phyloP scores from a whole-genome alignment of 2,329 filamentous ascomycete species.

The Chrysosporium keratinophilum region DNA sequence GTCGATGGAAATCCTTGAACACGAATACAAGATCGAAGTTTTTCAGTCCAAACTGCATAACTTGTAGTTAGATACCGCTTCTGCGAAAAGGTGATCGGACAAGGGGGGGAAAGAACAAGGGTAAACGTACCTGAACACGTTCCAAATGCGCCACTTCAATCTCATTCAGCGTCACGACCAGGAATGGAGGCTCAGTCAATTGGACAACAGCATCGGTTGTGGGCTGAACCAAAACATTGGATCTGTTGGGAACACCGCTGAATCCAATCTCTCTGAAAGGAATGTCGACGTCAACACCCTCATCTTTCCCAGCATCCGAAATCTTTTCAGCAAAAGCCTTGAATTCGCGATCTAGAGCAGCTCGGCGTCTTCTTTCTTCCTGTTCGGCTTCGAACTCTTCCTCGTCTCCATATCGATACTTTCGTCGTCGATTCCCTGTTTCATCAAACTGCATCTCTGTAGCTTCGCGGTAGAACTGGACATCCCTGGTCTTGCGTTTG shows the following conservation, averaged over 20 bases:
- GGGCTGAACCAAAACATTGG: constrained; percentile 89
- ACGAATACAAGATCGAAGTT: constrained; percentile 98
- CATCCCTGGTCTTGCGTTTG: constrained; percentile 98
- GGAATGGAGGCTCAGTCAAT: constrained; percentile 91
- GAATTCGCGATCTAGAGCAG: constrained; percentile 91
- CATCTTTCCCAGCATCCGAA: constrained; percentile 83
- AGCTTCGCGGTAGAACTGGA: constrained; percentile 95
- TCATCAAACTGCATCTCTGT: constrained; percentile 99
- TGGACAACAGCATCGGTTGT: constrained; percentile 96
- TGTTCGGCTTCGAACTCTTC: constrained; percentile 98
- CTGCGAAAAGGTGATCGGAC: too few relatives aligned
- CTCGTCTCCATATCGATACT: constrained; percentile 94
- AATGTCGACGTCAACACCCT: constrained; percentile 87
- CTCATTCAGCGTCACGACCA: constrained; percentile 88
- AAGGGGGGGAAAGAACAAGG: constrained; percentile 25
- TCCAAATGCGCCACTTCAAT: constrained; percentile 95
- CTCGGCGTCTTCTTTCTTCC: constrained; percentile 80
- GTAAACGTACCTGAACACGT: constrained; percentile 55
- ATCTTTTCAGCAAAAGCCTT: constrained; percentile 96
- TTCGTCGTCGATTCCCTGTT: constrained; percentile 93
- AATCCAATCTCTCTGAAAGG: constrained; percentile 94
- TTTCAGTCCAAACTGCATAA: constrained; percentile 74
- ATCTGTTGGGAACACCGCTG: constrained; percentile 89
- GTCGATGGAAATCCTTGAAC: constrained; percentile 91
- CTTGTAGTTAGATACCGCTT: constrained; percentile 3